Base-by-base conservation (phyloP, 345 rosid genomes). In the Passiflora organensis region DNA sequence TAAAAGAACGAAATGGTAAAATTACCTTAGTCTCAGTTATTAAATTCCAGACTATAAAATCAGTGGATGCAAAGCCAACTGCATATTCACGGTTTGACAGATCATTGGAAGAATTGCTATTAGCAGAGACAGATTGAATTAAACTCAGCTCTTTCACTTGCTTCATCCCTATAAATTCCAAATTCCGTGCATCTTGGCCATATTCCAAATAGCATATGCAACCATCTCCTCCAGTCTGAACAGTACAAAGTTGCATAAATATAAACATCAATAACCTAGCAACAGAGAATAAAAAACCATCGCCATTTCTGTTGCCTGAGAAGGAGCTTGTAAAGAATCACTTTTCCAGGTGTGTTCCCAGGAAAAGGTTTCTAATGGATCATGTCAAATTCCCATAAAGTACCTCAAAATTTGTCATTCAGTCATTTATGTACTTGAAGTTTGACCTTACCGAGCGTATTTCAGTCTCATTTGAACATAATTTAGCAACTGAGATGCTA, bases 141-240 rank as follows among this genome's bases (percentile, higher is more conserved):
- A 86, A 71, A 69, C 82, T 89, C 77, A 93, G 55, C 69, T 84
- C 96, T 76, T 93, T 93, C 64, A 93, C 71, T 62, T 89, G 87
- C 67, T 93, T 93, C 89, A 89, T 78, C 79, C 99, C 95, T 60
- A 81, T 75, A 62, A 93, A 89, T 72, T 86, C 91, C 41, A 86
- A 65, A 59, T 60, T 65, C 64, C 75, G 74, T 60, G 24, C 78
- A 69, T 67, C 78, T 66, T 58, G 77, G 59, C 78, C 87, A 75
- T 79, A 84, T 52, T 84, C 89, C 37, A 86, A 78, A 66, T 75
- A 77, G 83, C 99, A 93, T 68, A 93, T 76, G 81, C 99, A 93
- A 48, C 99, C 99, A 74, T 93, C 99, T 66, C 80, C 96, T 71
- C 99, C 96, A 54, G 86, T 82, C 99, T 93, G 78, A 71, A 69